A percentile compares a stretch with the other conserved stretches of the same genome.
Evolutionary conservation across 768 basidiomycete species (phyloP).

Genomic region (Atractiella rhizophila): DNA sequence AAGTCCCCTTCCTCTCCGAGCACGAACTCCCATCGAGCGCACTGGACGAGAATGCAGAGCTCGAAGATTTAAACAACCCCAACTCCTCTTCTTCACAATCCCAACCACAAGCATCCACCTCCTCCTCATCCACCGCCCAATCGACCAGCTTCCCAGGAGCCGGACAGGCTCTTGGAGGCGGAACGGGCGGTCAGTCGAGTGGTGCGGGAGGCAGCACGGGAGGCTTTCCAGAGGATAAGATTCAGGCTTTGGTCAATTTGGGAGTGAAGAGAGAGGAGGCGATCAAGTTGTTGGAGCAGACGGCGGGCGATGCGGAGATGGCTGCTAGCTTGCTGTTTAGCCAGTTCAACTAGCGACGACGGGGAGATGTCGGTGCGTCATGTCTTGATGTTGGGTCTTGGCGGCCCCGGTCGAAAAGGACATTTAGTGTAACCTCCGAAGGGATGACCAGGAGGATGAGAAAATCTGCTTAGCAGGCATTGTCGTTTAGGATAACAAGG

Average conservation of each 20-base stretch:
- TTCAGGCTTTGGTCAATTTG: conserved; percentile 44
- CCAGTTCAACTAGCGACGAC: too few relatives aligned
- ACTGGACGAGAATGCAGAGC: conserved; percentile 18
- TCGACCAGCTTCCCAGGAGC: conserved; percentile 10
- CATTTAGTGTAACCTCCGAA: too few relatives aligned
- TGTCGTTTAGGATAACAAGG: too few relatives aligned
- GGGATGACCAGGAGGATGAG: too few relatives aligned
- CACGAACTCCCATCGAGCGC: conserved; percentile 68
- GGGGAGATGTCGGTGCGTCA: too few relatives aligned
- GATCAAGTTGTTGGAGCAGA: conserved; percentile 44
- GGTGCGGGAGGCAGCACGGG: conserved; percentile 15
- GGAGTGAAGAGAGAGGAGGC: conserved; percentile 57
- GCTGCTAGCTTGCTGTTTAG: conserved; percentile 64
- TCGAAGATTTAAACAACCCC: conserved; percentile 14
- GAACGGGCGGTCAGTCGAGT: conserved; percentile 6
- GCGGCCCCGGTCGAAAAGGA: too few relatives aligned
- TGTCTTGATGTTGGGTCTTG: too few relatives aligned
- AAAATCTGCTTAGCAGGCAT: too few relatives aligned
- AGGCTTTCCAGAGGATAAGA: conserved; percentile 34
- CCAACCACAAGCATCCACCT: conserved; percentile 12
- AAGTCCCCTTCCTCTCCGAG: conserved; percentile 70
- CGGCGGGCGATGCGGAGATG: conserved; percentile 62
- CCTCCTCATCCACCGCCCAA: conserved; percentile 8
- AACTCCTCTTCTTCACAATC: conserved; percentile 2
- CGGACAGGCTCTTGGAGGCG: conserved; percentile 10